phyloP scores from a whole-genome alignment of 805 yeast species.

The Metschnikowia lunata region DNA sequence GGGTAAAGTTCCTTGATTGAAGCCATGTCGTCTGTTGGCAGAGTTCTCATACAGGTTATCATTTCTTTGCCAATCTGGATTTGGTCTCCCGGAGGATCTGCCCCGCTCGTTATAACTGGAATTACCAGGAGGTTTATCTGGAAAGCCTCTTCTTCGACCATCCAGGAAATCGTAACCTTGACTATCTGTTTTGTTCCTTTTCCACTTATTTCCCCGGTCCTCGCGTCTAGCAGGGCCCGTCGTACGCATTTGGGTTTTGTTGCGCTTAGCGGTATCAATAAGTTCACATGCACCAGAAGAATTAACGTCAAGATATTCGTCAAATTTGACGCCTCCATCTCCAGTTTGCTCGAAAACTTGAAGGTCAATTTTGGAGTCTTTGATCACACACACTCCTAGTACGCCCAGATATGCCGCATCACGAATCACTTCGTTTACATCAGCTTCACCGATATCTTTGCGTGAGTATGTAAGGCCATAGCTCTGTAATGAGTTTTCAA shows the following conservation, averaged over 20 bases:
- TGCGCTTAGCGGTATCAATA: slow-evolving; percentile 34
- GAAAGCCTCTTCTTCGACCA: slow-evolving; percentile 1
- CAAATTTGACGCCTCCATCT: slow-evolving; percentile 74
- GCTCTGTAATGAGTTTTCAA: slow-evolving; percentile 36
- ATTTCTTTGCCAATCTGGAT: slow-evolving; percentile 1
- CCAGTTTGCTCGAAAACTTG: slow-evolving; percentile 67
- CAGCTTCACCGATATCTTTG: slow-evolving; percentile 28
- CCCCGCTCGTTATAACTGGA: neutral
- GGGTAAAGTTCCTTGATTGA: neutral
- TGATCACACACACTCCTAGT: slow-evolving; percentile 63
- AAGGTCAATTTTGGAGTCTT: slow-evolving; percentile 54
- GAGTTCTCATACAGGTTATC: neutral
- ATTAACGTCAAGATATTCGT: slow-evolving; percentile 73
- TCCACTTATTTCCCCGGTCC: neutral
- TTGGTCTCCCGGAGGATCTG: neutral
- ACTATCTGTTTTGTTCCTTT: neutral
- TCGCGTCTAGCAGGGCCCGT: neutral
- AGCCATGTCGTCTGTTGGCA: neutral
- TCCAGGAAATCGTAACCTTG: neutral
- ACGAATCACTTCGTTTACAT: slow-evolving; percentile 41
- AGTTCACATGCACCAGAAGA: slow-evolving; percentile 62
- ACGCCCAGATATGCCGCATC: slow-evolving; percentile 82
- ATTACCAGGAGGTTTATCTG: neutral
- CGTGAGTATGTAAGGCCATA: slow-evolving; percentile 38
- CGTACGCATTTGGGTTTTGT: neutral